Evolutionary conservation across 129 eudicot genomes (phyloP).

Genomic region (Artemisia argyi): DNA sequence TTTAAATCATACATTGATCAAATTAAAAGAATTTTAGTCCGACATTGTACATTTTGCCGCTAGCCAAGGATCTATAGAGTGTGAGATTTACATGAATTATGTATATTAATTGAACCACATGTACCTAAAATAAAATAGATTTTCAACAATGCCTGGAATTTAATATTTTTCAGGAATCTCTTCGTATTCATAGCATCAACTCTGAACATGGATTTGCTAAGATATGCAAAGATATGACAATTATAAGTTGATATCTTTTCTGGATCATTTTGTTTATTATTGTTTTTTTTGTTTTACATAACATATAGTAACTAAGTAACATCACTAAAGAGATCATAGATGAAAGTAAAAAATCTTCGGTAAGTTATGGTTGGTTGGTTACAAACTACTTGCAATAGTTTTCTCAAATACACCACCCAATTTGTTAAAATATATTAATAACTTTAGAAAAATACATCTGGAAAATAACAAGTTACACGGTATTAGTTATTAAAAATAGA

Average conservation of each 20-base stretch:
- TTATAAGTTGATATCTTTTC: conserved; percentile 19
- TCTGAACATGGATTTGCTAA: conserved; percentile 36
- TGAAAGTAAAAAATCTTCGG: no score
- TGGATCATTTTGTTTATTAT: neutral
- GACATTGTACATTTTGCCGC: no score
- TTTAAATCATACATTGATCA: no score
- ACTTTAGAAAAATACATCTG: no score
- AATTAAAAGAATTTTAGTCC: no score
- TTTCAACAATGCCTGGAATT: conserved; percentile 23
- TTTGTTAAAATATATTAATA: no score
- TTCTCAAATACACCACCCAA: no score
- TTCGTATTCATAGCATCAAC: conserved; percentile 39
- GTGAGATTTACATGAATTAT: neutral
- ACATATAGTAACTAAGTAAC: neutral
- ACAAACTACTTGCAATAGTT: no score
- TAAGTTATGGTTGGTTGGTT: no score
- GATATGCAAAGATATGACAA: conserved; percentile 28
- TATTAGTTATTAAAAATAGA: no score
- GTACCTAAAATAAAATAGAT: neutral
- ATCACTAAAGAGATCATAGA: neutral
- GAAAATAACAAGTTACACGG: no score
- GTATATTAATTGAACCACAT: neutral
- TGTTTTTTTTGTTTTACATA: neutral
- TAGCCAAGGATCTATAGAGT: no score
- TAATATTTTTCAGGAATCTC: conserved; percentile 15